Base-by-base conservation (phyloP, 805 yeast genomes). In the Zygoascus biomembranicola region DNA sequence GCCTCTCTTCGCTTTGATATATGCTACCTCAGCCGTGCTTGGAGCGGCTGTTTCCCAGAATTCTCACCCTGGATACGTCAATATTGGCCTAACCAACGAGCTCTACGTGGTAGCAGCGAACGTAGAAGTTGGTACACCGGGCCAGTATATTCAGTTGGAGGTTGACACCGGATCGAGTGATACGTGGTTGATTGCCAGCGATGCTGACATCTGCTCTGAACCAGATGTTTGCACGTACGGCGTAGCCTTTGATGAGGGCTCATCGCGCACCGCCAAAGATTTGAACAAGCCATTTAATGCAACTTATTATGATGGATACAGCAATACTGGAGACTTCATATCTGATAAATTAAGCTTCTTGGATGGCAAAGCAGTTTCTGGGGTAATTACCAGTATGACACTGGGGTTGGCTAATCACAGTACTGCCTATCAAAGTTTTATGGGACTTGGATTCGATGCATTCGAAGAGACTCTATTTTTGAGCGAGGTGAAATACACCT, bases 371-470 rank as follows among this genome's bases (percentile, higher is more conserved):
- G 56, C 60, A 1, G 61, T 87, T 52, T 80, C 82, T 47, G 77
- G 73, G 49, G 67, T 73, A 1, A 70, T 87, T 11, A 56, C 71
- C 0, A 70, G 73, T 53, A 69, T 85, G 32, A 79, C 88, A 5
- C 77, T 90, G 66, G 97, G 95, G 1, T 80, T 89, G 23, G 95
- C 87, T 2, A 80, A 80, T 63, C 66, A 68, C 37, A 77, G 87
- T 1, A 79, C 81, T 56, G 81, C 90, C 2, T 26, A 26, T 26
- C 45, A 39, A 9, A 92, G 95, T 53, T 65, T 66, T 32, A 58
- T 71, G 53, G 75, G 75, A 14, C 62, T 71, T n/a, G 73, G 73
- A 8, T 66, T 68, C 51, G 54, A 59, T 9, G 63, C 63, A 9
- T 61, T 62, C 37, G 53, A 52, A 41, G 55, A 60, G 16, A 42